Base-by-base conservation (phyloP, 495 filamentous ascomycete genomes). In the Aspergillus cavernicola region DNA sequence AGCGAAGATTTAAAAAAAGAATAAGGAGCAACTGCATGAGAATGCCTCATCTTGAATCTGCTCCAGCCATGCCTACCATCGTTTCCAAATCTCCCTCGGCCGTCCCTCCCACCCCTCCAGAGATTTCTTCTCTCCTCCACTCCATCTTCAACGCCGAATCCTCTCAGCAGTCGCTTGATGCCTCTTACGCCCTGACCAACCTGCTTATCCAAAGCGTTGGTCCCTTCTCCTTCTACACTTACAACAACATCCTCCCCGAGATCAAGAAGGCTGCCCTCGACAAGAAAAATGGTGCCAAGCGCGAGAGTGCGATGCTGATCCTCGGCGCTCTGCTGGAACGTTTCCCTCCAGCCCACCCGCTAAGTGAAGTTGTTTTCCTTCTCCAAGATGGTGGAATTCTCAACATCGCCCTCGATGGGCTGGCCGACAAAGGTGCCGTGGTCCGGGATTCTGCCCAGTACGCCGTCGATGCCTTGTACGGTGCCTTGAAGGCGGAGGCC, bases 271-370 rank as follows among this genome's bases (percentile, higher is more conserved):
- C 87, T 42, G 90, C 95, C 9, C 70, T 79, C 52, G 91, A 98
- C 74, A 98, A 97, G 83, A 98, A 98, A 77, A 91, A 85, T 73
- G 87, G 87, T 6, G 76, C 84, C 49, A 82, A 80, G 57, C 81
- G 95, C 52, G 93, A 97, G 70, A 90, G 93, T 65, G 88, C 92
- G 43, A 95, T 97, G 84, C 91, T 96, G 62, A 85, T 95, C 46
- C 80, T 97, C 38, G 95, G 93, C 46, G 93, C 93, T 48, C 66
- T 99, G 13, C 91, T 96, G 61, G 93, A 99, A 73, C 84, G 84
- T 15, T 87, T 97, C 66, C 89, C 91, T 19, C 78, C 79, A 10
- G 81, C 83, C 42, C 87, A 92, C 58, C 86, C 82, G 16, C 70
- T 90, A 47, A 90, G 82, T 67, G 95, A 97, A 69, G 80, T 87